Evolutionary conservation across 179 eudicot genomes (phyloP), one percentile per base, ranked within the genome.

Genomic region (Amaranthus tricolor): DNA sequence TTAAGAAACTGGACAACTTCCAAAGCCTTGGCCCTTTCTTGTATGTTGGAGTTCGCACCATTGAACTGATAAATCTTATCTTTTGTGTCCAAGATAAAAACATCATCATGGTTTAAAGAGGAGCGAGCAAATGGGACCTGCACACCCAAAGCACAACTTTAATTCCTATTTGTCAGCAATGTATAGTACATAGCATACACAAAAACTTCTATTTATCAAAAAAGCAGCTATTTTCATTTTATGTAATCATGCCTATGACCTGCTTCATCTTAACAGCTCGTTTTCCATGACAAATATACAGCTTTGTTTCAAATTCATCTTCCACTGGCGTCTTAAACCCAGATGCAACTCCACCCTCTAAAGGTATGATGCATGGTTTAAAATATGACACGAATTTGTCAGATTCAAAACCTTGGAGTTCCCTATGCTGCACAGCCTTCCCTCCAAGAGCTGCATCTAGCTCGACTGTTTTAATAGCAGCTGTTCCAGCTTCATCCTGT

Each of bases 401-500:
- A 72, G 97, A 89, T 77, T 95, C 99, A 70, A 86, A 87, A 58
- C 97, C 92, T 84, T 95, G 99, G 74, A 88, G 80, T 82, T 95
- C 99, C 72, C 99, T 88, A 77, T 95, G 84, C 82, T 95, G 99
- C 65, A 95, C 90, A 68, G 99, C 99, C 73, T 88, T 92, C 24
- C 98, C 98, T 44, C 99, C 98, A 81, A 95, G 97, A 82, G 83
- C 66, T 62, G 89, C 92, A 86, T 95, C 99, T 72, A 95, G 90
- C 82, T 95, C 99, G 43, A 95, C 96, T 77, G 99, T 88, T 86
- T 95, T 95, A 31, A 95, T 88, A 40, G 99, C 99, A 76, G 99
- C 97, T 59, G 99, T 85, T 79, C 99, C 99, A 64, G 94, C 88
- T 86, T 95, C 99, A 85, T 95, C 99, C 99, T 95, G 78, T 60